Conservation (phyloP, 116 monocot species). For the Zostera marina region DNA sequence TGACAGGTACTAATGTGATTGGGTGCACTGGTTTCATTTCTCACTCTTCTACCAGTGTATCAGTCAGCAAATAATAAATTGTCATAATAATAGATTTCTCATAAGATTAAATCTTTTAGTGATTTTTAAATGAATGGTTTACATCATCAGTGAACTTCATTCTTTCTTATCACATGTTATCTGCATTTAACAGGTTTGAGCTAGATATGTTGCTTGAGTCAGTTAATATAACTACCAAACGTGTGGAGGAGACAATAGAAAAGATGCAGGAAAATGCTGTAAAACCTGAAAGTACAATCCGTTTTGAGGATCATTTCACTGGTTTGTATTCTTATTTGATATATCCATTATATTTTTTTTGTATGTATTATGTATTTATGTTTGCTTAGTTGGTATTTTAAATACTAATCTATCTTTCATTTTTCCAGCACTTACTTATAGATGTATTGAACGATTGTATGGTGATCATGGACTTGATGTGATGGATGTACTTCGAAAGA, state of each 20-base stretch:
- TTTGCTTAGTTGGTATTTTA: neutral
- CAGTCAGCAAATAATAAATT: too few species aligned
- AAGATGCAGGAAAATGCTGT: slow-evolving; percentile 60
- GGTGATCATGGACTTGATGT: slow-evolving; percentile 55
- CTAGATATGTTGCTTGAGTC: slow-evolving; percentile 94
- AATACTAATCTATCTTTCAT: neutral
- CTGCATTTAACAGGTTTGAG: slow-evolving; percentile 51
- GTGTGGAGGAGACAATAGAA: slow-evolving; percentile 69
- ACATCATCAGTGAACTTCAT: neutral
- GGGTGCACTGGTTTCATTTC: neutral
- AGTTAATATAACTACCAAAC: slow-evolving; percentile 58
- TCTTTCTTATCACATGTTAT: neutral
- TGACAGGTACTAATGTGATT: slow-evolving; percentile 34
- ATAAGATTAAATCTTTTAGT: too few species aligned
- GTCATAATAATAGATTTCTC: too few species aligned
- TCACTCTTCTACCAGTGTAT: too few species aligned
- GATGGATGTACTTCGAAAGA: slow-evolving; percentile 55
- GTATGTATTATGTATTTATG: neutral
- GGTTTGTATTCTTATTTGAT: slow-evolving; percentile 20
- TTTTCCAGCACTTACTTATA: slow-evolving; percentile 17
- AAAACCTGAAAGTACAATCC: slow-evolving; percentile 54
- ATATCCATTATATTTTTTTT: neutral
- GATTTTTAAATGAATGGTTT: neutral
- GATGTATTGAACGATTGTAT: slow-evolving; percentile 36
- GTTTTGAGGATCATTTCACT: slow-evolving; percentile 74